Evolutionary conservation across 192 early-diverging fungal species (phyloP).

Genomic region (Coemansia sp.): DNA sequence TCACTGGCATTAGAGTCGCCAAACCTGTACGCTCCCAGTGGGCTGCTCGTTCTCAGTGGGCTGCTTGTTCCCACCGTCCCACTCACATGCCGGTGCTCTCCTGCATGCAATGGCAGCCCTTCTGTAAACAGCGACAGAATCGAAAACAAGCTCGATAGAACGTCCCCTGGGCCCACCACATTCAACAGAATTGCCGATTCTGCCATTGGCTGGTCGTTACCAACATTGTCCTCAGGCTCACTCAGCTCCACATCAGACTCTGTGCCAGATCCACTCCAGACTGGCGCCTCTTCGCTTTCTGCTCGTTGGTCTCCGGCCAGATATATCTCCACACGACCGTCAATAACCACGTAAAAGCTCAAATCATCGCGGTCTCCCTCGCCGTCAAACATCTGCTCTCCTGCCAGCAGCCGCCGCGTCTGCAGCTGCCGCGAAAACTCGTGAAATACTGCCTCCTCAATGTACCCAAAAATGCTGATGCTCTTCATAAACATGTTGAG

Average conservation of each 20-base stretch:
- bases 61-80: not conserved
- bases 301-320: constrained; percentile 39
- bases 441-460: constrained; percentile 94
- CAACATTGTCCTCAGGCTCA: not conserved
- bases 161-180: constrained; percentile 85
- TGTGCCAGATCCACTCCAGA: not conserved
- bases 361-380: constrained; percentile 59
- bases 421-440: constrained; percentile 91
- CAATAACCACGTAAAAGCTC: constrained; percentile 94
- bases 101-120: constrained; percentile 57
- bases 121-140: constrained; percentile 90
- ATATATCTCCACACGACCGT: constrained; percentile 90
- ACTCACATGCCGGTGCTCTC: not conserved
- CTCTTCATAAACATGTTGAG: constrained; percentile 59
- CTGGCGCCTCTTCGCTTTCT: not conserved
- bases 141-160: constrained; percentile 89
- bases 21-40: not conserved
- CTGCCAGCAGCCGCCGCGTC: constrained; percentile 69
- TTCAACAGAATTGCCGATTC: constrained; percentile 69
- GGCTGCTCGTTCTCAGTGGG: not conserved
- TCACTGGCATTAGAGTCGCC: not conserved
- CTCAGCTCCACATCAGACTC: not conserved
- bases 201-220: constrained; percentile 32
- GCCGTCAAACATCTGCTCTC: constrained; percentile 77
- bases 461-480: constrained; percentile 96